Percentiles rank a stretch among this genome's conserved stretches.
phyloP scores from a whole-genome alignment of 306 rosid genomes.

The Benincasa hispida region DNA sequence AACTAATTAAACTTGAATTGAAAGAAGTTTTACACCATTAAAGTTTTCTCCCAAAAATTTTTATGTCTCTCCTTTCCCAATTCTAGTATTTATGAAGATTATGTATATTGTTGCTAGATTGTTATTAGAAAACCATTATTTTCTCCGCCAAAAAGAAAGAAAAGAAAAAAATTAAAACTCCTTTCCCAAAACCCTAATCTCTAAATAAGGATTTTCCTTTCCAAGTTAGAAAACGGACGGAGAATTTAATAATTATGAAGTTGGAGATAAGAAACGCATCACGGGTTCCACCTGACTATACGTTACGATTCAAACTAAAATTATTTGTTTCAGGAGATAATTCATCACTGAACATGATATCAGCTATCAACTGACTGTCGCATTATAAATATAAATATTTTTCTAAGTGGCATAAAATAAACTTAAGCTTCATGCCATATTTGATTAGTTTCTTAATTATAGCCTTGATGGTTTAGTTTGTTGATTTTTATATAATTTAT shows the following conservation, averaged over 20 bases:
- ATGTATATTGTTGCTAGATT: background rate
- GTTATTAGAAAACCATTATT: too few relatives aligned
- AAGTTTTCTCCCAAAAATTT: too few relatives aligned
- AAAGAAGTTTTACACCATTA: too few relatives aligned
- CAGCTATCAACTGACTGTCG: background rate
- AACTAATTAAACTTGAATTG: too few relatives aligned
- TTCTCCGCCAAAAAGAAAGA: too few relatives aligned
- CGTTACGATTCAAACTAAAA: background rate
- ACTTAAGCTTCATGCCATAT: background rate
- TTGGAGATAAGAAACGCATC: background rate
- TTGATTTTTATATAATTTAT: background rate
- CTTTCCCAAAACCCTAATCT: background rate
- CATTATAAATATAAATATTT: background rate
- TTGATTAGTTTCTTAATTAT: background rate
- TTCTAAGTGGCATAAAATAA: background rate
- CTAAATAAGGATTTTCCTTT: background rate
- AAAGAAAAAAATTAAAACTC: too few relatives aligned
- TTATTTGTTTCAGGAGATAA: background rate
- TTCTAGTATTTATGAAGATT: too few relatives aligned
- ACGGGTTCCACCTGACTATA: background rate
- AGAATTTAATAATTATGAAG: background rate
- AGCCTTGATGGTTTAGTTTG: background rate
- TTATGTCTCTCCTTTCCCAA: too few relatives aligned
- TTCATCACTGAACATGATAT: background rate
- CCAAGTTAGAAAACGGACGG: background rate